Evolutionary conservation across 2,329 filamentous ascomycete species (phyloP), one percentile per base, ranked within the genome.

Genomic region (Eutypella sp.): DNA sequence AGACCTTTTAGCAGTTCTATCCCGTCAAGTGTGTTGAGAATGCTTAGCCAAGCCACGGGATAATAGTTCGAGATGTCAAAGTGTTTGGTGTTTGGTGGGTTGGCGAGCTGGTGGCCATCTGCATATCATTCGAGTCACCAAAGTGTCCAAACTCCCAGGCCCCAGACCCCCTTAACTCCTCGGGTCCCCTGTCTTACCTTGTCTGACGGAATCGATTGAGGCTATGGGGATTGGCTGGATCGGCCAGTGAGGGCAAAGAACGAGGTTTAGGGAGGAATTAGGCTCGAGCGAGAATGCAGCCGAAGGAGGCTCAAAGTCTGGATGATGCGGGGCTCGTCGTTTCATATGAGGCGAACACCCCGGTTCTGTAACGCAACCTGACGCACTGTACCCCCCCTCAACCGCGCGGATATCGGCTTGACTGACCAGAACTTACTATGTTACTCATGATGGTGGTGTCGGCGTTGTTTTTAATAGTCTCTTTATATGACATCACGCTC

Each of bases 351-450:
- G 37, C 29, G 19, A 36, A 55, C 51, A n/a, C 56, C 57, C 52
- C 57, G 19, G 57, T 57, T 48, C 52, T 61, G 57, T 55, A 54
- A 60, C 59, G 53, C n/a, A 45, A 56, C 46, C 53, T 61, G 59
- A 61, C 48, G 58, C 59, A 60, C 11, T 40, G 9, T 23, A 39
- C 47, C 50, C n/a, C n/a, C n/a, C 51, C 42, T 50, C 50, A 55
- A 47, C 50, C 49, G 44, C 49, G 48, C 48, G 25, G 38, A 16
- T n/a, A n/a, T 24, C 1, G 13, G 19, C 16, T 19, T 19, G 20
- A 33, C 5, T 9, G 33, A n/a, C n/a, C n/a, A n/a, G n/a, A n/a
- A n/a, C n/a, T n/a, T n/a, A n/a, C n/a, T n/a, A n/a, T n/a, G n/a
- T n/a, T n/a, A n/a, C n/a, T n/a, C n/a, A n/a, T n/a, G n/a, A n/a